These are phyloP conservation scores for Metschnikowia koreensis DNA, from an alignment of 805 yeast species.

Conservation along the genomic window DNA sequence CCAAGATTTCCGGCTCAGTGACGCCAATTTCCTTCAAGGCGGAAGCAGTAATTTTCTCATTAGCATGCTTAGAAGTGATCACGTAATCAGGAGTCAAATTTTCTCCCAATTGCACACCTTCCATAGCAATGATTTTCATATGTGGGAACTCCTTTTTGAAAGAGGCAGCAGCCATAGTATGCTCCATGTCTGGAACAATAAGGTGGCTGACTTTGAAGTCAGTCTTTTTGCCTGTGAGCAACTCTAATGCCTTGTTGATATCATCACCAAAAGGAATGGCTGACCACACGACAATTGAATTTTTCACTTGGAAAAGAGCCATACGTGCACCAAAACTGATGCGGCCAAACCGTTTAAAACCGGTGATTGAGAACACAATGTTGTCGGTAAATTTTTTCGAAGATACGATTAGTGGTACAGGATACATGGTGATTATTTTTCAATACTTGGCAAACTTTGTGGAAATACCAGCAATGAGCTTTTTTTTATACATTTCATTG, in stretches of 20 bases:
- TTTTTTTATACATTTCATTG: too few species aligned
- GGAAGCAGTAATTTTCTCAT: constrained; percentile 28
- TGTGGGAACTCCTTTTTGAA: constrained; percentile 51
- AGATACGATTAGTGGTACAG: constrained; percentile 31
- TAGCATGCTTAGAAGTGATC: constrained; percentile 34
- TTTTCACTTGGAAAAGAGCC: constrained; percentile 36
- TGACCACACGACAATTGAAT: constrained; percentile 45
- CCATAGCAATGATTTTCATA: constrained; percentile 55
- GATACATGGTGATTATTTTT: constrained; percentile 21
- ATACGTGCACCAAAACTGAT: constrained; percentile 43
- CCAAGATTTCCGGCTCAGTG: constrained; percentile 34
- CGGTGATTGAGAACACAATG: constrained; percentile 33
- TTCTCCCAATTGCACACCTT: constrained; percentile 31
- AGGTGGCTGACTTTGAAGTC: constrained; percentile 44
- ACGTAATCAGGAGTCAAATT: constrained; percentile 39
- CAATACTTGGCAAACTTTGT: too few species aligned
- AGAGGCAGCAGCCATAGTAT: constrained; percentile 58
- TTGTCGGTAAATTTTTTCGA: constrained; percentile 32
- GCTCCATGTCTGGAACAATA: constrained; percentile 63
- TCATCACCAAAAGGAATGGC: constrained; percentile 54
- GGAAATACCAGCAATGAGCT: too few species aligned
- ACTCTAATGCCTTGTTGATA: constrained; percentile 39
- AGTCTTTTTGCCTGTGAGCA: constrained; percentile 28
- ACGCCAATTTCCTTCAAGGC: constrained; percentile 33
- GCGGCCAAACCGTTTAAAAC: constrained; percentile 31